Base-by-base conservation (phyloP, 202 grass and related monocot genomes). In the Dendrocalamus latiflorus region DNA sequence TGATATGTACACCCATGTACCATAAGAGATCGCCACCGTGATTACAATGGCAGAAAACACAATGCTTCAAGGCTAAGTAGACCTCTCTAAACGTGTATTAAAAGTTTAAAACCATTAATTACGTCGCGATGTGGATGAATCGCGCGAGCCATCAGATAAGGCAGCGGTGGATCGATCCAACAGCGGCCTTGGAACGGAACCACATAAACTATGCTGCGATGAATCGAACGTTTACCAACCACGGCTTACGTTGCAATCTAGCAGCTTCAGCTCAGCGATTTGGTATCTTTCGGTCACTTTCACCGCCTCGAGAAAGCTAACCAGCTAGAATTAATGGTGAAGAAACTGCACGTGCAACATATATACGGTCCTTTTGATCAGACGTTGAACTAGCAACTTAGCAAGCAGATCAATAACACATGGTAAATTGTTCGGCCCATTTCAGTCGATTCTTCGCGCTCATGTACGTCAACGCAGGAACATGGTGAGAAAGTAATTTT, bases 191-290 rank as follows among this genome's bases (percentile, higher is more conserved):
- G 20, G 20, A 43, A 53, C 66, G 12, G n/a, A n/a, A n/a, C n/a
- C n/a, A 56, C 51, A 21, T 51, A 66, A 59, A 75, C 15, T 30
- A 78, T 79, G 73, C 60, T 3, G 50, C 30, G 6, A 74, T 59
- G 74, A 74, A 9, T 54, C 36, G 51, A 68, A 79, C 22, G 79
- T 79, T 83, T 63, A 90, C 79, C 79, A 30, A 79, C 88, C 74
- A 41, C 41, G 11, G 66, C 1, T 86, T 64, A 78, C 72, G 66
- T 74, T 44, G 67, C 78, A 5, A 66, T 59, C 77, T 65, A 81
- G 77, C 65, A 28, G 70, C 38, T n/a, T n/a, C 78, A 58, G 61
- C n/a, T 30, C 9, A 16, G 74, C 22, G 30, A 4, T 24, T 20
- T 36, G 6, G 1, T 67, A 20, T 54, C 6, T 11, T 73, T 39